Evolutionary conservation across 2,329 filamentous ascomycete species (phyloP).

Genomic region (Stagonosporopsis vannaccii): DNA sequence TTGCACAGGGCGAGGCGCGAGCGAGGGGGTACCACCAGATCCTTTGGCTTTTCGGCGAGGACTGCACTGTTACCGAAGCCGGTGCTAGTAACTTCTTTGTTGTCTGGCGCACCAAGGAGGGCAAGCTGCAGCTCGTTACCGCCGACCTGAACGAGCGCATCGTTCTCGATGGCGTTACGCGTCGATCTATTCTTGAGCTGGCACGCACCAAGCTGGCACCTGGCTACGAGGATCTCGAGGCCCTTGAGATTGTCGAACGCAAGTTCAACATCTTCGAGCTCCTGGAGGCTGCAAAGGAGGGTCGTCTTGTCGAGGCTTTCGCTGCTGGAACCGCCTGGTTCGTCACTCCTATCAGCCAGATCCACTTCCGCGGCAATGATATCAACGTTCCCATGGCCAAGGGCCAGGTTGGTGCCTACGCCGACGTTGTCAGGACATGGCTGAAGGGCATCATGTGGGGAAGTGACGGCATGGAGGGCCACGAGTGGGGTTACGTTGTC

Average conservation of each 20-base stretch:
- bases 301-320: conserved; percentile 82
- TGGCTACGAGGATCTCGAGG: conserved; percentile 44
- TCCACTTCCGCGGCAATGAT: conserved; percentile 56
- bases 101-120: conserved; percentile 73
- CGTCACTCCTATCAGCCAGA: conserved; percentile 55
- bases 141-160: conserved; percentile 82
- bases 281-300: conserved; percentile 73
- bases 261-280: conserved; percentile 84
- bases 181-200: conserved; percentile 78
- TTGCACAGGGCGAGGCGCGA: conserved; percentile 78
- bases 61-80: conserved; percentile 85
- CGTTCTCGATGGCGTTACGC: conserved; percentile 89
- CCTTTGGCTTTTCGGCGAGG: conserved; percentile 86
- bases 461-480: conserved; percentile 49
- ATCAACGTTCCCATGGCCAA: conserved; percentile 52
- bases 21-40: conserved; percentile 83
- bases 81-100: conserved; percentile 94
- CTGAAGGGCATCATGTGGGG: conserved; percentile 60
- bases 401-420: conserved; percentile 53
- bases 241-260: conserved; percentile 77
- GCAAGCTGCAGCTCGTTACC: conserved; percentile 75
- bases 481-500: conserved; percentile 58
- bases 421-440: conserved; percentile 54
- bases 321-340: conserved; percentile 80
- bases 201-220: conserved; percentile 66